Percentiles rank a stretch among this genome's conserved stretches.
Evolutionary conservation across 2,329 filamentous ascomycete genomes (phyloP).

Genomic region (Colletotrichum euphorbiae): DNA sequence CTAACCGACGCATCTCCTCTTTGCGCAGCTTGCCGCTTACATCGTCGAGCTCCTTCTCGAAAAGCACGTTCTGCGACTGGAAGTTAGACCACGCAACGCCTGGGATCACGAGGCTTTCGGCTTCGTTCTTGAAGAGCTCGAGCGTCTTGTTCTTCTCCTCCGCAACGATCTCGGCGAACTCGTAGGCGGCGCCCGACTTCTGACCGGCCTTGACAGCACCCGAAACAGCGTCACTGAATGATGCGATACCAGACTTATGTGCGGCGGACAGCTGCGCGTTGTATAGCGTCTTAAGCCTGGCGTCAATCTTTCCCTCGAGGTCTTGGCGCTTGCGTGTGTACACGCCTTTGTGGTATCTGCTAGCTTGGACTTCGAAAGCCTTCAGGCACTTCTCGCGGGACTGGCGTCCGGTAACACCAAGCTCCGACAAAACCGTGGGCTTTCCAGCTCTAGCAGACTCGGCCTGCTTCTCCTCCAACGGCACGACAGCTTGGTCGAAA

Average conservation of each 20-base stretch:
- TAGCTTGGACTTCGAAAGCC: slow-evolving; percentile 90
- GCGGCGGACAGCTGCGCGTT: slow-evolving; percentile 88
- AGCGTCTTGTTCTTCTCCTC: slow-evolving; percentile 83
- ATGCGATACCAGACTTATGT: slow-evolving; percentile 86
- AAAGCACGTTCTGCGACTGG: slow-evolving; percentile 80
- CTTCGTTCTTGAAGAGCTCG: slow-evolving; percentile 80
- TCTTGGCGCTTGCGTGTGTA: slow-evolving; percentile 88
- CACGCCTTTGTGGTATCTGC: slow-evolving; percentile 96
- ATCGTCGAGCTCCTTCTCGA: slow-evolving; percentile 91
- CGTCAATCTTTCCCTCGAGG: slow-evolving; percentile 86
- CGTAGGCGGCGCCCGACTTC: slow-evolving; percentile 89
- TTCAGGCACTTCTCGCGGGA: slow-evolving; percentile 80
- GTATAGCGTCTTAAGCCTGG: slow-evolving; percentile 88
- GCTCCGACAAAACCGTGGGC: slow-evolving; percentile 76
- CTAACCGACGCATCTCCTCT: slow-evolving; percentile 95
- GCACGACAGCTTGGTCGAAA: slow-evolving; percentile 85
- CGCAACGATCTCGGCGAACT: slow-evolving; percentile 94
- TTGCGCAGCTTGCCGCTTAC: slow-evolving; percentile 87
- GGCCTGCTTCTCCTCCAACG: slow-evolving; percentile 87
- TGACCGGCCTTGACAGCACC: slow-evolving; percentile 89
- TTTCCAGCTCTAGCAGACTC: slow-evolving; percentile 80
- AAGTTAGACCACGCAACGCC: slow-evolving; percentile 91
- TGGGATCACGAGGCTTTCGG: slow-evolving; percentile 78
- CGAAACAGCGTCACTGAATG: slow-evolving; percentile 91
- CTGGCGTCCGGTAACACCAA: slow-evolving; percentile 79